Base-by-base conservation (phyloP, 2,329 filamentous ascomycete species). In the Byssochlamys sp. region DNA sequence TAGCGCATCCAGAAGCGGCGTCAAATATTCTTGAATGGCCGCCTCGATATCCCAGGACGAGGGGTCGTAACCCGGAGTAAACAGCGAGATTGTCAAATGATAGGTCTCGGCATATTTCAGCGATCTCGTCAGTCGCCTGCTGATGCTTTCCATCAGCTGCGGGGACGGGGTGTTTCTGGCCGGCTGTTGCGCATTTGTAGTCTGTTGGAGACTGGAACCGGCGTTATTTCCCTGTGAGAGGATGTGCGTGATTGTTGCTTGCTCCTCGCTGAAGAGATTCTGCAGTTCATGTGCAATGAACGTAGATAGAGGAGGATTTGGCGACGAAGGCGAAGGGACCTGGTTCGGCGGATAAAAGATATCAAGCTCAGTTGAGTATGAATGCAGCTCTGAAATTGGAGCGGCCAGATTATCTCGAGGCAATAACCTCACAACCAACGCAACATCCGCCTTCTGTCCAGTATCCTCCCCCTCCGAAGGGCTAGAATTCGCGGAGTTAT, bases 41-140 rank as follows among this genome's bases (percentile, higher is more conserved):
- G 81, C 75, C 62, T 96, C 88, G 54, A 97, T 90, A 55, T 95
- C 90, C 94, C 94, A 99, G 9, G 87, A 88, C 31, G 88, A 95
- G 1, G 94, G 94, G 0, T 79, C 72, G 1, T 87, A 82, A 1
- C 85, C 85, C 11, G 88, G 87, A 0, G 90, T 94, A 70, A 99
- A 97, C 2, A 99, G 80, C 0, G 94, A 99, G 69, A 99, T 96
- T 0, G 91, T 96, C 28, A 99, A 78, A 69, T 99, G 94, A 70
- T 97, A 99, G 0, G 90, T 95, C 12, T 91, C 86, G 3, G 94
- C 88, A 70, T 96, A 95, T 70, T 92, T 95, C 67, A 97, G 82
- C 0, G 91, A 90, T 54, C 91, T 82, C 2, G 89, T 94, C 35
- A 89, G 89, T 60, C 91, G 88, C 57, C 79, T 78, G 59, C 80